phyloP scores from a whole-genome alignment of 1,284 basidiomycete genomes.

The Phaffia rhodozyma region DNA sequence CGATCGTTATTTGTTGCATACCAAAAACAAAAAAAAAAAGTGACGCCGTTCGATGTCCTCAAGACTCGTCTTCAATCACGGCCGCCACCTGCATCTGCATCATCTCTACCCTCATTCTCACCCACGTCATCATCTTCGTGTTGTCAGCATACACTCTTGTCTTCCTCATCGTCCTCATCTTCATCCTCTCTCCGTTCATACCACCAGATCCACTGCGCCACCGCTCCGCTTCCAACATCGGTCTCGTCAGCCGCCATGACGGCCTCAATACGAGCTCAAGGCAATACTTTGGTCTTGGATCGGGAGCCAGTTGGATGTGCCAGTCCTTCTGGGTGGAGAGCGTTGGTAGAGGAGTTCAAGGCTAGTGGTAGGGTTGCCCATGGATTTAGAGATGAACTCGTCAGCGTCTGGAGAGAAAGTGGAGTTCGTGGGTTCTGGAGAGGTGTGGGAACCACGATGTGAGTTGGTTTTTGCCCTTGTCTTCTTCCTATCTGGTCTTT shows the following conservation, averaged over 20 bases:
- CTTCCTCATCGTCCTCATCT: background rate
- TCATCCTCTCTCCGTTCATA: conserved; percentile 2
- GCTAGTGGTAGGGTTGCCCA: conserved; percentile 5
- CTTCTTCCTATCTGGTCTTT: conserved; percentile 21
- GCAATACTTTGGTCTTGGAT: too few species aligned
- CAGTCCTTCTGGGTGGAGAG: conserved; percentile 5
- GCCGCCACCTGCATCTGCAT: conserved; percentile 24
- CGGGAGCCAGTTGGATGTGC: conserved; percentile 3
- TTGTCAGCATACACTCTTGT: background rate
- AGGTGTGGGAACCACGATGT: conserved; percentile 76
- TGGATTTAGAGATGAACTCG: conserved; percentile 68
- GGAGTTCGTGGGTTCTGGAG: conserved; percentile 76
- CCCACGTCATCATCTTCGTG: background rate
- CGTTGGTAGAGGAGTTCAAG: conserved; percentile 12
- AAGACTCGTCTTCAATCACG: conserved; percentile 37
- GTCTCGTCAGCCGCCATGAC: background rate
- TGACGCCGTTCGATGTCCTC: conserved; percentile 39
- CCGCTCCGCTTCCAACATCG: background rate
- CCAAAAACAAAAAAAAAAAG: conserved; percentile 23
- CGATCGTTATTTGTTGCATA: background rate
- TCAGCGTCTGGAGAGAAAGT: conserved; percentile 62
- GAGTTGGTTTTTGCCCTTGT: conserved; percentile 32
- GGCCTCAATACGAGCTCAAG: too few species aligned
- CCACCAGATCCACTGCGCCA: background rate
- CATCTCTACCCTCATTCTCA: background rate